These are phyloP conservation scores for Tetracentron sinense DNA, from an alignment of 164 flowering plant species.

Conservation along the genomic window DNA sequence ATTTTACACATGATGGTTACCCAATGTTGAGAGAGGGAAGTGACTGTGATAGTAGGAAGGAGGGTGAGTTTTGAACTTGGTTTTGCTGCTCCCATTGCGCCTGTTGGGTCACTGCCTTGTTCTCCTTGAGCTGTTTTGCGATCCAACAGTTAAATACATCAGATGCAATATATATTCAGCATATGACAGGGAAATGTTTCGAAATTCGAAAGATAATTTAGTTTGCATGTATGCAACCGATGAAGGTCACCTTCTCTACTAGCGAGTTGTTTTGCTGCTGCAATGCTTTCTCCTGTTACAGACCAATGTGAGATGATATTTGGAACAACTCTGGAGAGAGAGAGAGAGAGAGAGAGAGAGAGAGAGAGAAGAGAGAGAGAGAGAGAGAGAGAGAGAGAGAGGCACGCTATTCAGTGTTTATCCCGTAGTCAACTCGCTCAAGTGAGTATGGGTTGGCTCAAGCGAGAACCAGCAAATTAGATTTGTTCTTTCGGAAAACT, in stretches of 20 bases:
- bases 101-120: slow-evolving; percentile 26
- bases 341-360: no score
- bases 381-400: neutral
- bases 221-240: neutral
- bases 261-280: slow-evolving; percentile 59
- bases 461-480: no score
- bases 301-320: neutral
- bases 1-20: slow-evolving; percentile 22
- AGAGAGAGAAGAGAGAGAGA: slow-evolving; percentile 25
- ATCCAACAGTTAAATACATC: neutral
- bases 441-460: no score
- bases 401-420: no score
- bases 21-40: slow-evolving; percentile 38
- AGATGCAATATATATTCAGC: no score
- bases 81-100: slow-evolving; percentile 35
- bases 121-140: slow-evolving; percentile 48
- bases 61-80: slow-evolving; percentile 23
- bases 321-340: no score
- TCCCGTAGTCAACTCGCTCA: no score
- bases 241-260: slow-evolving; percentile 45
- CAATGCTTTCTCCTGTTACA: slow-evolving; percentile 58
- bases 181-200: neutral
- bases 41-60: slow-evolving; percentile 24
- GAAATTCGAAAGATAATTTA: neutral
- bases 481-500: no score